Evolutionary conservation across 2,329 filamentous ascomycete genomes (phyloP).

Genomic region (Alternaria brassicae): DNA sequence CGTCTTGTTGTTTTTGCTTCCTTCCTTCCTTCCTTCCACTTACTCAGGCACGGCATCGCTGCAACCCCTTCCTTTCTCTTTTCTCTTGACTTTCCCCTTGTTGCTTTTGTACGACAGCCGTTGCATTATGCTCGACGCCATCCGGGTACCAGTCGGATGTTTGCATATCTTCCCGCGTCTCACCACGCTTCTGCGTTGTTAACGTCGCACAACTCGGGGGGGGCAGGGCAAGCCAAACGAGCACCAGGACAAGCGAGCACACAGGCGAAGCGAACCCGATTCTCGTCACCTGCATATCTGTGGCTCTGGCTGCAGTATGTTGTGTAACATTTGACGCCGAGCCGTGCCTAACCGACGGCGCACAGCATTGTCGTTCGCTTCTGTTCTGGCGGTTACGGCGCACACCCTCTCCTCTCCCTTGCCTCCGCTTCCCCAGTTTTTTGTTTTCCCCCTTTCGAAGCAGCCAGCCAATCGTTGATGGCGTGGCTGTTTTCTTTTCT

Average conservation of each 20-base stretch:
- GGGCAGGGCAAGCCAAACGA: background rate
- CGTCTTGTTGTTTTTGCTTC: background rate
- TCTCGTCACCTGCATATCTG: constrained; percentile 25
- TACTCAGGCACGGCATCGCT: too few relatives aligned
- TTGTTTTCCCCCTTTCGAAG: background rate
- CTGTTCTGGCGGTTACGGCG: constrained; percentile 2
- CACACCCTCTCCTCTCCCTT: background rate
- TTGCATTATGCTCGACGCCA: constrained; percentile 36
- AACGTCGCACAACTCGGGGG: constrained; percentile 28
- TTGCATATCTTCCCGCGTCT: constrained; percentile 18
- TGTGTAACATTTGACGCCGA: constrained; percentile 35
- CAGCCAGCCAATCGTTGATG: background rate
- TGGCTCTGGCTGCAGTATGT: constrained; percentile 30
- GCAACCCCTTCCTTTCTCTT: background rate
- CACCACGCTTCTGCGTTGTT: constrained; percentile 5
- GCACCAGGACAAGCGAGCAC: constrained; percentile 27
- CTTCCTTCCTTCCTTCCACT: background rate
- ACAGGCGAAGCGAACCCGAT: constrained; percentile 8
- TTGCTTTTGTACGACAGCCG: constrained; percentile 38
- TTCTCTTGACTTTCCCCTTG: background rate
- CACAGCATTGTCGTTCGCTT: constrained; percentile 23
- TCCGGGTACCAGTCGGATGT: constrained; percentile 12
- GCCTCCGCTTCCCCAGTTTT: background rate
- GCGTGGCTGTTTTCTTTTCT: background rate
- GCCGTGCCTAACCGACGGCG: constrained; percentile 15